phyloP scores from a whole-genome alignment of 202 grass and related monocot genomes.

The Zoysia matrella region DNA sequence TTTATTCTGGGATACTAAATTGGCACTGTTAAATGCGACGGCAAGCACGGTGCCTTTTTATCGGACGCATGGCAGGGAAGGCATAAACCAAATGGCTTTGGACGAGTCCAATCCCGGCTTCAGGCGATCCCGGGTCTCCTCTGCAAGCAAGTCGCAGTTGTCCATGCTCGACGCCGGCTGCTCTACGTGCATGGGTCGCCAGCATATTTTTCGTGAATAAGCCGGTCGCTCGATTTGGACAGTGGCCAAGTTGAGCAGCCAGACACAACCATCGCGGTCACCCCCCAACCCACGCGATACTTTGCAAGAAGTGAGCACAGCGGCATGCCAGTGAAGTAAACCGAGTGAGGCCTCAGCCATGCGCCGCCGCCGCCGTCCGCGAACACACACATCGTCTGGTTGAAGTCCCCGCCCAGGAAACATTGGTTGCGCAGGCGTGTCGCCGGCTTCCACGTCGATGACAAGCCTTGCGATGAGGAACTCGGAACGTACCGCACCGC shows the following conservation, averaged over 20 bases:
- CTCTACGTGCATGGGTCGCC: neutral
- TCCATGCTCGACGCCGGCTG: neutral
- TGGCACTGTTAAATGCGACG: no score
- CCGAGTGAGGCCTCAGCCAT: slow-evolving; percentile 17
- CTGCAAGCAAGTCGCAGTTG: neutral
- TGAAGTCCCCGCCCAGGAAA: slow-evolving; percentile 4
- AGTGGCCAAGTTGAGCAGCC: neutral
- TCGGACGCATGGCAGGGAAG: neutral
- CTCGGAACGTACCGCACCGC: neutral
- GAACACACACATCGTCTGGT: neutral
- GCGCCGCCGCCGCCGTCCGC: neutral
- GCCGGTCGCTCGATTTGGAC: neutral
- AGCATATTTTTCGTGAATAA: neutral
- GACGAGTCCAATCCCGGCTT: neutral
- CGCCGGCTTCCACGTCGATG: neutral
- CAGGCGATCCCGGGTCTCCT: neutral
- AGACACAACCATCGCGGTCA: neutral
- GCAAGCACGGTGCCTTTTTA: no score
- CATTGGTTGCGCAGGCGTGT: neutral
- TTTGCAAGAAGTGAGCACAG: neutral
- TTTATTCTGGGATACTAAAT: no score
- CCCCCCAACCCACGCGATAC: neutral
- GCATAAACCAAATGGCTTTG: neutral
- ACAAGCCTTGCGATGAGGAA: no score
- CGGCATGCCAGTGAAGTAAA: slow-evolving; percentile 28